These are phyloP conservation scores for Umbelopsis ramanniana DNA, from an alignment of 192 early-diverging fungal species.

Conservation along the genomic window DNA sequence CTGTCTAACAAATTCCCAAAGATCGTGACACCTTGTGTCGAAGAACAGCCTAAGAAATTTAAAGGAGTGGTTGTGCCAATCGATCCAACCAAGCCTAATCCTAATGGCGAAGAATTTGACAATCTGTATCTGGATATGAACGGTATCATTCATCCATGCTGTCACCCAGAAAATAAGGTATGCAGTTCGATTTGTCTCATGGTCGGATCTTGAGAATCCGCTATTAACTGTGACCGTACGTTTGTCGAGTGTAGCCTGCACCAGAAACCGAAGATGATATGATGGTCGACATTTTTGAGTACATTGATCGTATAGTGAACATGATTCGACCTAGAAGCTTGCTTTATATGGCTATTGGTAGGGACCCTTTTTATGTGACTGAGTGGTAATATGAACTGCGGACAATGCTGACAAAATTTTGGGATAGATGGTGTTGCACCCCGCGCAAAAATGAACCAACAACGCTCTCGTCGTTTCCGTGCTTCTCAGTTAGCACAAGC, in stretches of 20 bases:
- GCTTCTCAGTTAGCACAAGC: slow-evolving; percentile 67
- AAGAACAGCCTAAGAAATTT: slow-evolving; percentile 69
- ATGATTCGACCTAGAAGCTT: slow-evolving; percentile 94
- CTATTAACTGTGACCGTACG: too few relatives aligned
- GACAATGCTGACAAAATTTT: neutral
- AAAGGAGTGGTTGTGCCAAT: slow-evolving; percentile 83
- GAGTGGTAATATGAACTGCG: neutral
- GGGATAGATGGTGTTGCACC: slow-evolving; percentile 92
- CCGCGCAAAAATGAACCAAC: slow-evolving; percentile 99
- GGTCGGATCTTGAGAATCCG: neutral
- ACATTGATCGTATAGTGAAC: slow-evolving; percentile 92
- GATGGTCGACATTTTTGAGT: slow-evolving; percentile 94
- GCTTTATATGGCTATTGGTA: slow-evolving; percentile 97
- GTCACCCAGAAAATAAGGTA: slow-evolving; percentile 78
- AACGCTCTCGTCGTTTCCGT: slow-evolving; percentile 96
- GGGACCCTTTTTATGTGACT: neutral
- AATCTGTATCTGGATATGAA: slow-evolving; percentile 99
- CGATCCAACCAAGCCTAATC: slow-evolving; percentile 87
- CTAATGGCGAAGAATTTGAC: slow-evolving; percentile 91
- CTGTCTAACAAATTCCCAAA: slow-evolving; percentile 77
- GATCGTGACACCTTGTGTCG: slow-evolving; percentile 69
- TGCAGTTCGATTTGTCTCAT: neutral
- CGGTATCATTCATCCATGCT: slow-evolving; percentile 89
- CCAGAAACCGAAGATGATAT: slow-evolving; percentile 91
- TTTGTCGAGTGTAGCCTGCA: slow-evolving; percentile 54